phyloP scores from a whole-genome alignment of 1,284 basidiomycete genomes.

The Trichosporon inkin region DNA sequence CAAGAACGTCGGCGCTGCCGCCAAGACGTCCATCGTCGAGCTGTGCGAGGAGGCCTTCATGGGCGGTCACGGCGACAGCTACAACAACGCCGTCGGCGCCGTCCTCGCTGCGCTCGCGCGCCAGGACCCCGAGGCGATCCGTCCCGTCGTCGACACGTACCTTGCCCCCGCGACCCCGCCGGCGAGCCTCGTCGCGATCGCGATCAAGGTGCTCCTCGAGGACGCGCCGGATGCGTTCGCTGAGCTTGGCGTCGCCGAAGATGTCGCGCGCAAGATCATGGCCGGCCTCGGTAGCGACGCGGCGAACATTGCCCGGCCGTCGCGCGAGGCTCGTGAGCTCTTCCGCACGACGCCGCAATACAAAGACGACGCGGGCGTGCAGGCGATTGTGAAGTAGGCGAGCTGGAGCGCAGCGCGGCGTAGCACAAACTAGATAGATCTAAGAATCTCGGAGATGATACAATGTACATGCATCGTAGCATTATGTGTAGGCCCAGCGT shows the following conservation, averaged over 20 bases:
- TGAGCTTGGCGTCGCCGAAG: constrained; percentile 58
- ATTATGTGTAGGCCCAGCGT: not conserved
- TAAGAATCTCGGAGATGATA: not conserved
- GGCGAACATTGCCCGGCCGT: constrained; percentile 72
- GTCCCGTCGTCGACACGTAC: constrained; percentile 59
- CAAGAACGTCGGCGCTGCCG: constrained; percentile 71
- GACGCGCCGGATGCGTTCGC: constrained; percentile 62
- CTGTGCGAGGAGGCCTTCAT: constrained; percentile 75
- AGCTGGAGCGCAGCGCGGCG: not conserved
- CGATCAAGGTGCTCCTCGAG: constrained; percentile 62
- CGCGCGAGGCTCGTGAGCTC: constrained; percentile 75
- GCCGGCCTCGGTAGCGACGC: constrained; percentile 67
- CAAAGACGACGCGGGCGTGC: constrained; percentile 39
- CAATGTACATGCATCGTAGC: constrained; percentile 3
- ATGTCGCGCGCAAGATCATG: constrained; percentile 67
- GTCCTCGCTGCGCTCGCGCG: constrained; percentile 64
- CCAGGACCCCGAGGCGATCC: constrained; percentile 62
- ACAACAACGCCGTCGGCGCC: constrained; percentile 64
- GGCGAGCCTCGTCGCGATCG: constrained; percentile 56
- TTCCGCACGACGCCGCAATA: constrained; percentile 54
- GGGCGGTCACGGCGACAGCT: constrained; percentile 57
- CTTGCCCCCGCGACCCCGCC: constrained; percentile 39
- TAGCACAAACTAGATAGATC: constrained; percentile 2
- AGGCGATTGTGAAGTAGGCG: constrained; percentile 32
- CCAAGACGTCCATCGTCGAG: constrained; percentile 66